Evolutionary conservation across 305 asterid species (phyloP).

Genomic region (Nicotiana rustica): DNA sequence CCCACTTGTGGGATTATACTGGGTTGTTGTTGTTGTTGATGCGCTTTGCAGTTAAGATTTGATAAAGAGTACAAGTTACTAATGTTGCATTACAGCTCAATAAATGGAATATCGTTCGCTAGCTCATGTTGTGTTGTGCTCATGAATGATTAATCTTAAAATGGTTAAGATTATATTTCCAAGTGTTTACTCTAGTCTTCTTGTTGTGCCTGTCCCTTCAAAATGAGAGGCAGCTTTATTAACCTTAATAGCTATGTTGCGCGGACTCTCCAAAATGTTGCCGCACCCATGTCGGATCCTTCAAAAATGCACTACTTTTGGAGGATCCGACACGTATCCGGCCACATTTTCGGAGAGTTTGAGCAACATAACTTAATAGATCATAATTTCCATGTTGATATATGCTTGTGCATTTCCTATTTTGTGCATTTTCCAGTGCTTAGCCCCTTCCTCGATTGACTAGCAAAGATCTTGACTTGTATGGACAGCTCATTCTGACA

Average conservation of each 20-base stretch:
- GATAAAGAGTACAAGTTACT: background rate
- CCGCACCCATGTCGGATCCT: too few relatives aligned
- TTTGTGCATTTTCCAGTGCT: background rate
- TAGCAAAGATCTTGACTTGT: background rate
- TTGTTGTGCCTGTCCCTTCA: background rate
- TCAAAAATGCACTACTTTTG: too few relatives aligned
- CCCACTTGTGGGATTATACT: too few relatives aligned
- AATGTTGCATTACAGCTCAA: background rate
- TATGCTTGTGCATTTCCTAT: background rate
- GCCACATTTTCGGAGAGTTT: too few relatives aligned
- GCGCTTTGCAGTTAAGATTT: background rate
- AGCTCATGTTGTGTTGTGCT: background rate
- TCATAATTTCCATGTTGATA: background rate
- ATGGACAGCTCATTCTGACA: slow-evolving; percentile 87
- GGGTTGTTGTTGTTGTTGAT: too few relatives aligned
- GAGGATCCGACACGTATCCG: too few relatives aligned
- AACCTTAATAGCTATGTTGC: background rate
- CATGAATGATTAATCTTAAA: background rate
- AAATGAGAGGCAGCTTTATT: background rate
- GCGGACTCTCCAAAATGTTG: too few relatives aligned
- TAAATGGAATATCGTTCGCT: too few relatives aligned
- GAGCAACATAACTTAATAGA: background rate
- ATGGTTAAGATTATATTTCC: background rate
- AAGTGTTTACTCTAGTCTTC: background rate
- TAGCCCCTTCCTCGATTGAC: background rate